A percentile compares a stretch with the other conserved stretches of the same genome.
These are phyloP conservation scores for Phytophthora tentaculata DNA, from an alignment of 352 stramenopile species.

Conservation along the genomic window DNA sequence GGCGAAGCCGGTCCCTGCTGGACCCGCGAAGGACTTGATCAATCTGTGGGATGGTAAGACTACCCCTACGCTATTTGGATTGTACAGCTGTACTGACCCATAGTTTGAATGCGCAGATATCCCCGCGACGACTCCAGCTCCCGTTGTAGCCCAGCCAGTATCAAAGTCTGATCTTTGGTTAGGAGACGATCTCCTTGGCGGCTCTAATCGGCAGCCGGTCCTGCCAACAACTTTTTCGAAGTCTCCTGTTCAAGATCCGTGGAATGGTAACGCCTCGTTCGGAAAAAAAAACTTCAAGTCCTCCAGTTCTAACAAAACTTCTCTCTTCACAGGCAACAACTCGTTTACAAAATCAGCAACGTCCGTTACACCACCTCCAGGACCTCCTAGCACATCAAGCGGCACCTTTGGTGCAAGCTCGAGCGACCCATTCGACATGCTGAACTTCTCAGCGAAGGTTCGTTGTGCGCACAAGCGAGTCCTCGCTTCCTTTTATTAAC, in stretches of 20 bases:
- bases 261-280: constrained; percentile 21
- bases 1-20: constrained; percentile 24
- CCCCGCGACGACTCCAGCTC: not conserved
- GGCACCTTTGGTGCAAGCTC: constrained; percentile 13
- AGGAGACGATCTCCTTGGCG: constrained; percentile 20
- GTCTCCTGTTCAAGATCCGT: constrained; percentile 17
- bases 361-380: constrained; percentile 5
- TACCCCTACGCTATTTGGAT: not conserved
- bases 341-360: constrained; percentile 11
- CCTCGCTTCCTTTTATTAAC: not conserved
- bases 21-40: constrained; percentile 56
- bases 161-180: constrained; percentile 35
- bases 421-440: constrained; percentile 46
- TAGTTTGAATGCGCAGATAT: constrained; percentile 14
- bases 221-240: constrained; percentile 2
- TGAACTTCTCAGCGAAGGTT: constrained; percentile 51
- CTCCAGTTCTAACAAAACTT: not conserved
- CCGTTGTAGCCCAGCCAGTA: constrained; percentile 5
- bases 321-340: constrained; percentile 21
- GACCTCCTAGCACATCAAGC: constrained; percentile 17
- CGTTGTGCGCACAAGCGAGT: no score
- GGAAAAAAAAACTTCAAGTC: not conserved
- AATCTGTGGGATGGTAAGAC: constrained; percentile 69
- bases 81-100: constrained; percentile 9
- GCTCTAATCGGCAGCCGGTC: constrained; percentile 5